Evolutionary conservation across 2,329 filamentous ascomycete species (phyloP), one percentile per base, ranked within the genome.

Genomic region (Beauveria bassiana): DNA sequence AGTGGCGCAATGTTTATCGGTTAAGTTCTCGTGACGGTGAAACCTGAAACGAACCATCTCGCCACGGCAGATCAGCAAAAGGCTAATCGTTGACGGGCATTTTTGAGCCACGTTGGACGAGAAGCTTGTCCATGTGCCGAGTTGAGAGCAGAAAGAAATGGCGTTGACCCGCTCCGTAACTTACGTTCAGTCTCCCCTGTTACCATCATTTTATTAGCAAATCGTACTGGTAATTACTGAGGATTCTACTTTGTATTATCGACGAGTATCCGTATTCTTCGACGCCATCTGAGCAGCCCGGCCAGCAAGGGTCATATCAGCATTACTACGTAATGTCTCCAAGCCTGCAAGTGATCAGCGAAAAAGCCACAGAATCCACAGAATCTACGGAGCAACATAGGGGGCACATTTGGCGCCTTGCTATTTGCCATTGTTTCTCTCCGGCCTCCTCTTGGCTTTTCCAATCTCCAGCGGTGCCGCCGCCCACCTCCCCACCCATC

Each of bases 351-450:
- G 46, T 59, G 56, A 58, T 58, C 20, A 58, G 28, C 45, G 31
- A 34, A 1, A 45, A 58, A 54, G 52, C 52, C 52, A 54, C 52
- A 54, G 6, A 58, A 58, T 38, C 55, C 45, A 58, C 55, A 49
- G n/a, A 49, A 49, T 40, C 55, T 58, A 50, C 22, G 55, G 4
- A 46, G 14, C 31, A 20, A 26, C 28, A 38, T 34, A 20, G 26
- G 12, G 20, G 8, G 45, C 31, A 28, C 28, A 34, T 24, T 53
- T 38, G n/a, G n/a, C 18, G 20, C 16, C 20, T 24, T 28, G 12
- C 31, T 10, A 34, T 34, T 34, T 34, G 31, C 31, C 31, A 34
- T 34, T 34, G 31, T 12, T 34, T 28, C 18, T 53, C 34, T 53
- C 20, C 12, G 20, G 34, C 14, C 38, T 26, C 31, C 31, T 34